Conservation (phyloP, 1,284 basidiomycete genomes). For the Boletus subluridellus region DNA sequence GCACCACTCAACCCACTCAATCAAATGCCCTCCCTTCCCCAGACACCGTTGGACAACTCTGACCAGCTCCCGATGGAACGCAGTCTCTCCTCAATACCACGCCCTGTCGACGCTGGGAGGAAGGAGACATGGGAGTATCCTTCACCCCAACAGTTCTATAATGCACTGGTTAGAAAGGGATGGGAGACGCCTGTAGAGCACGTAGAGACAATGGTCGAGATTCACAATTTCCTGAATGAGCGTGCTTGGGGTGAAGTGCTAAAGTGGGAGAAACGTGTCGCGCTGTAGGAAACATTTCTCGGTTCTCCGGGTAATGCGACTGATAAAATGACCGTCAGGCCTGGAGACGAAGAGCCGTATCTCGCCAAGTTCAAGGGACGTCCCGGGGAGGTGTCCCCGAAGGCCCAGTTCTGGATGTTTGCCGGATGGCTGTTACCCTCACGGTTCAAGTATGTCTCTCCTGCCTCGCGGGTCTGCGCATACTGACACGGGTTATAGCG, state of each 20-base stretch:
- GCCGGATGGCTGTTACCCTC: conserved; percentile 87
- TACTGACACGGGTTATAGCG: conserved; percentile 44
- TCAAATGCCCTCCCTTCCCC: conserved; percentile 83
- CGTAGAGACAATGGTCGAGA: conserved; percentile 95
- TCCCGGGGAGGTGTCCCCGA: conserved; percentile 85
- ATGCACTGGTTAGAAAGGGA: conserved; percentile 93
- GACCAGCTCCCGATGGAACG: conserved; percentile 72
- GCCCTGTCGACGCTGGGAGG: conserved; percentile 43
- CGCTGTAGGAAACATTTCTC: conserved; percentile 43
- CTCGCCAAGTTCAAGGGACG: conserved; percentile 86
- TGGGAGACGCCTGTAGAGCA: conserved; percentile 98
- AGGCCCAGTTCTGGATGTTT: conserved; percentile 82
- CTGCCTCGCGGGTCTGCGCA: background rate
- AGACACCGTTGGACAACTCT: conserved; percentile 60
- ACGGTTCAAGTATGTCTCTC: conserved; percentile 72
- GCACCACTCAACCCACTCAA: conserved; percentile 73
- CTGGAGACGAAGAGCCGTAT: conserved; percentile 53
- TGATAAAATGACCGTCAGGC: conserved; percentile 24
- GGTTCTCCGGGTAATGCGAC: background rate
- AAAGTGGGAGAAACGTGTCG: conserved; percentile 82
- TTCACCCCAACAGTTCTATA: conserved; percentile 98
- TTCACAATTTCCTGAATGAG: conserved; percentile 98
- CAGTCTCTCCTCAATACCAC: conserved; percentile 82
- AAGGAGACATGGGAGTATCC: conserved; percentile 86
- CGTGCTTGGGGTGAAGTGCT: conserved; percentile 94